Conservation (phyloP, 2,329 filamentous ascomycete genomes). For the Aureobasidium mangrovei region DNA sequence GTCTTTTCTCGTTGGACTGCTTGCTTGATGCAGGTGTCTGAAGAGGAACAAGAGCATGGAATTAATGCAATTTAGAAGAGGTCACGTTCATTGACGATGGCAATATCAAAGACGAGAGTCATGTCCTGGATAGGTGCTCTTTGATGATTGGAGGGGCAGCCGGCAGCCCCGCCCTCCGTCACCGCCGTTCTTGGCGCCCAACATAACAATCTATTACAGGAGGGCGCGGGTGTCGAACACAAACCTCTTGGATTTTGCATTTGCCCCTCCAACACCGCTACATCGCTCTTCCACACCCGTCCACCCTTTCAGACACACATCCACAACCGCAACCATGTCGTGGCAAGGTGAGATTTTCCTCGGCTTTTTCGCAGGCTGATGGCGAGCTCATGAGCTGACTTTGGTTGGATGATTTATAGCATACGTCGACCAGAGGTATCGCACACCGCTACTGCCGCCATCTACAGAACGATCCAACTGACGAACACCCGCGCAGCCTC, state of each 20-base stretch:
- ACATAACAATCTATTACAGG: constrained; percentile 13
- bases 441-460: constrained; percentile 10
- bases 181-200: constrained; percentile 11
- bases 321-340: constrained; percentile 48
- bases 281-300: constrained; percentile 9
- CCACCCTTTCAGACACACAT: constrained; percentile 1
- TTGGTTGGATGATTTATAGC: constrained; percentile 29
- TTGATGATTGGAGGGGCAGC: constrained; percentile 9
- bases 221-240: not conserved
- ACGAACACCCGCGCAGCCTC: constrained; percentile 48
- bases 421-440: constrained; percentile 56
- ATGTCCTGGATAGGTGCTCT: not conserved
- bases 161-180: constrained; percentile 8
- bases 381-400: constrained; percentile 15
- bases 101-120: not conserved
- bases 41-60: constrained; percentile 2
- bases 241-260: constrained; percentile 3
- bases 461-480: not conserved
- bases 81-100: too few relatives aligned
- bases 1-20: constrained; percentile 12
- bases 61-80: not conserved
- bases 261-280: not conserved
- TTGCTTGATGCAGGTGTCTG: constrained; percentile 8
- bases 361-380: not conserved
- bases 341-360: constrained; percentile 55